These are phyloP conservation scores for Quercus bicolor DNA, from an alignment of 306 rosid genomes.

Conservation along the genomic window DNA sequence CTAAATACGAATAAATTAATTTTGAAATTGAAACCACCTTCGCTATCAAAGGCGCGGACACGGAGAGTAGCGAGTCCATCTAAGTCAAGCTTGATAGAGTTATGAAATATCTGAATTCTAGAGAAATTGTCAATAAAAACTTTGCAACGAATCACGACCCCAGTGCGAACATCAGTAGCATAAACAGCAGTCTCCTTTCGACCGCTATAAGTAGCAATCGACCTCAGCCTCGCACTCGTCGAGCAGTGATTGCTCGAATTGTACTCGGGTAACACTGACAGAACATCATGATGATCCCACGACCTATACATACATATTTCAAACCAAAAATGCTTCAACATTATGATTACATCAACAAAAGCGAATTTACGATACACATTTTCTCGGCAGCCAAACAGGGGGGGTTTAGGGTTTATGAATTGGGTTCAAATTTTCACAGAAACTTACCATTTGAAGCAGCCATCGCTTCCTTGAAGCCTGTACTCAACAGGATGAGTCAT, in stretches of 20 bases:
- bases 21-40: conserved; percentile 49
- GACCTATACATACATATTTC: conserved; percentile 41
- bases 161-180: conserved; percentile 72
- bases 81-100: conserved; percentile 84
- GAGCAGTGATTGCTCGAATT: conserved; percentile 79
- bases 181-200: conserved; percentile 96
- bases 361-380: neutral
- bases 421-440: too few relatives aligned
- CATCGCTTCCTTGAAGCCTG: conserved; percentile 86
- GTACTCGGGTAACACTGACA: conserved; percentile 75
- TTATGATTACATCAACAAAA: neutral
- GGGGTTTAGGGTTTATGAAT: too few relatives aligned
- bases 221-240: conserved; percentile 77
- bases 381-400: neutral
- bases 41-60: conserved; percentile 76
- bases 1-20: neutral
- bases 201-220: conserved; percentile 79
- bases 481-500: conserved; percentile 82
- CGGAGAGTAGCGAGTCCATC: conserved; percentile 94
- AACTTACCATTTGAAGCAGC: conserved; percentile 84
- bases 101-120: conserved; percentile 85
- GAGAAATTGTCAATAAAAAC: conserved; percentile 82
- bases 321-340: neutral
- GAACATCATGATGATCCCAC: conserved; percentile 96
- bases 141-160: conserved; percentile 80